Evolutionary conservation across 1,139 yeast species (phyloP).

Genomic region (Hemisphaericaspora subhashii): DNA sequence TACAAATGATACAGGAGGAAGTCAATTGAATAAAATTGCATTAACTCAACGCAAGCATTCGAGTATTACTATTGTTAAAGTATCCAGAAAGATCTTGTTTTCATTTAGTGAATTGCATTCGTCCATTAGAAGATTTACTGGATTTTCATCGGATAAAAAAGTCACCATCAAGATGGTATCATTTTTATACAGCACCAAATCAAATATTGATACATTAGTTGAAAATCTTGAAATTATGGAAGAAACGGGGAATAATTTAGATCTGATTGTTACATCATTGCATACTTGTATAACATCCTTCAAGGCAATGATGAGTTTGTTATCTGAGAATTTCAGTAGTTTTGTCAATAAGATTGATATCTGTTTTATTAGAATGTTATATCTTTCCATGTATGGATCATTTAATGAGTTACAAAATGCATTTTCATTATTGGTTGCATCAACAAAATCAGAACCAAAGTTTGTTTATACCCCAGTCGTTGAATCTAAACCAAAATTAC

Average conservation of each 20-base stretch:
- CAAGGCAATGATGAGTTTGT: constrained; percentile 48
- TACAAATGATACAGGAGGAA: not conserved
- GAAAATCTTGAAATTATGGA: constrained; percentile 61
- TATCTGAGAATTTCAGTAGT: constrained; percentile 47
- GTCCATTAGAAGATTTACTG: constrained; percentile 63
- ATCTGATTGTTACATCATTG: constrained; percentile 30
- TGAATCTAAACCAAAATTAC: constrained; percentile 10
- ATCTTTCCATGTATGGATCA: constrained; percentile 70
- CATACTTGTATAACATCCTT: constrained; percentile 45
- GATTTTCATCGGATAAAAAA: constrained; percentile 65
- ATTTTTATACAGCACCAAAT: constrained; percentile 53
- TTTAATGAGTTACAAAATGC: constrained; percentile 77
- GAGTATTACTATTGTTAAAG: constrained; percentile 39
- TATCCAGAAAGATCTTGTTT: constrained; percentile 57
- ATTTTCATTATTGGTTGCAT: constrained; percentile 54
- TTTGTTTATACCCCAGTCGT: not conserved
- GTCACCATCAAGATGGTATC: constrained; percentile 60
- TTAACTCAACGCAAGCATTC: constrained; percentile 16
- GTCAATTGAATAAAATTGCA: not conserved
- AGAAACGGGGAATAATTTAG: constrained; percentile 34
- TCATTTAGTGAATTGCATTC: constrained; percentile 71
- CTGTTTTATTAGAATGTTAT: constrained; percentile 69
- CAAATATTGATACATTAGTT: constrained; percentile 58
- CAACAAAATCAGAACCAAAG: not conserved
- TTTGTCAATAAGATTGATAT: constrained; percentile 62